A percentile compares a stretch with the other conserved stretches of the same genome.
phyloP scores from a whole-genome alignment of 2,329 filamentous ascomycete species.

The Macrophomina tecta region DNA sequence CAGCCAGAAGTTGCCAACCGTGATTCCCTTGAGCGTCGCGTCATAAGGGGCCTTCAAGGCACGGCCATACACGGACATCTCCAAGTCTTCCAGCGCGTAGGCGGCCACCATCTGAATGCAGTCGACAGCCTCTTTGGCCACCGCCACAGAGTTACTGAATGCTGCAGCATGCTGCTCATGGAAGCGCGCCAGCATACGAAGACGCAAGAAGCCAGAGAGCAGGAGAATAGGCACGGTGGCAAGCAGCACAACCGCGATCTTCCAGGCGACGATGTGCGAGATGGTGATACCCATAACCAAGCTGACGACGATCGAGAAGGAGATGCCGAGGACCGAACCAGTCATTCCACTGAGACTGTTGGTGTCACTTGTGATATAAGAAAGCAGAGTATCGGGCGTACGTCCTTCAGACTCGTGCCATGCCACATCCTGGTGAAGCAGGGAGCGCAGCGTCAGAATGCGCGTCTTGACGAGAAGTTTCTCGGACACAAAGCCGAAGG shows the following conservation, averaged over 20 bases:
- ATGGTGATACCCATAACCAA: slow-evolving; percentile 41
- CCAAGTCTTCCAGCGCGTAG: slow-evolving; percentile 48
- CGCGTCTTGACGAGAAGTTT: slow-evolving; percentile 16
- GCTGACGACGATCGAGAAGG: slow-evolving; percentile 66
- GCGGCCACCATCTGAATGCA: slow-evolving; percentile 51
- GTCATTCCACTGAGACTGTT: slow-evolving; percentile 11
- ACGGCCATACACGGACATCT: slow-evolving; percentile 42
- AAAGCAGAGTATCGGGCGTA: slow-evolving; percentile 8
- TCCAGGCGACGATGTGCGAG: slow-evolving; percentile 72
- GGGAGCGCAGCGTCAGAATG: slow-evolving; percentile 12
- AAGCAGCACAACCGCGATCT: slow-evolving; percentile 81
- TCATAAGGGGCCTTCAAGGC: slow-evolving; percentile 38
- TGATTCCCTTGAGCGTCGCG: slow-evolving; percentile 47
- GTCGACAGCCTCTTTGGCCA: slow-evolving; percentile 49
- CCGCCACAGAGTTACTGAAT: slow-evolving; percentile 47
- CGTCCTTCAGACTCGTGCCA: slow-evolving; percentile 23
- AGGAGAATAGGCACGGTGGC: slow-evolving; percentile 78
- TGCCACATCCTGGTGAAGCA: slow-evolving; percentile 10
- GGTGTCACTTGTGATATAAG: slow-evolving; percentile 16
- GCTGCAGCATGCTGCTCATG: slow-evolving; percentile 61
- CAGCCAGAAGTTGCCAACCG: slow-evolving; percentile 34
- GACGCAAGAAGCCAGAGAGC: slow-evolving; percentile 81
- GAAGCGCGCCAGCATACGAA: slow-evolving; percentile 82
- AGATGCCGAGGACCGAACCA: slow-evolving; percentile 55
- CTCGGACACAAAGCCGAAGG: slow-evolving; percentile 15